Base-by-base conservation (phyloP, 768 basidiomycete species). In the Termitomyces sp. region DNA sequence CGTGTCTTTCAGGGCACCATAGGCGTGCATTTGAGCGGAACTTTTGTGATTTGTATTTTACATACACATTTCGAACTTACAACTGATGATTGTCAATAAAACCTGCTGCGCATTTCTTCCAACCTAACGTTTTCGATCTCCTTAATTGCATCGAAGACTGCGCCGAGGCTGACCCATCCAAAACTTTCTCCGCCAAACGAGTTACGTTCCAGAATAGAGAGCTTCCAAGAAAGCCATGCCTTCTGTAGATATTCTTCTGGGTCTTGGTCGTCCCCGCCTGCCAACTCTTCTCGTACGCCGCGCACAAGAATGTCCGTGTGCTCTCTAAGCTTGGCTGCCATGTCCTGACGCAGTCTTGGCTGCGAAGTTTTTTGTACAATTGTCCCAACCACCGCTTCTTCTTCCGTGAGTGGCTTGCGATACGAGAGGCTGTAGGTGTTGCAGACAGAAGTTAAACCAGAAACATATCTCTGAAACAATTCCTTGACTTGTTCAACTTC, bases 291-390 rank as follows among this genome's bases (percentile, higher is more conserved):
- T 55, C 77, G 73, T 34, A 86, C 70, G 23, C 68, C 69, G 9
- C 75, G 71, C 11, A 83, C 83, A 21, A 88, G 75, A 7, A 73
- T 61, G 44, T 78, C 73, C 0, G 81, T 84, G 52, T 78, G 77
- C 45, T 84, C 84, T 46, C 84, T 73, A 54, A 88, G 62, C 52
- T 75, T 76, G 1, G 81, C 71, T 62, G 84, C 86, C 35, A 75
- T 64, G 37, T 85, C 80, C 56, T 69, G 76, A 23, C 85, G 74
- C 56, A 71, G 75, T 9, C 82, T 74, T 12, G 79, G 77, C 61
- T 87, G 83, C 0, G 83, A 79, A 12, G 75, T 81, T 57, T 84
- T 84, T 19, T 84, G 83, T 0, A 80, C 72, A 57, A 88, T 88
- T 0, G 86, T 86, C 0, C 88, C 87, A 17, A 87, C 67, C 2